These are phyloP conservation scores for Diplodia corticola DNA, from an alignment of 2,329 filamentous ascomycete genomes.

Conservation along the genomic window DNA sequence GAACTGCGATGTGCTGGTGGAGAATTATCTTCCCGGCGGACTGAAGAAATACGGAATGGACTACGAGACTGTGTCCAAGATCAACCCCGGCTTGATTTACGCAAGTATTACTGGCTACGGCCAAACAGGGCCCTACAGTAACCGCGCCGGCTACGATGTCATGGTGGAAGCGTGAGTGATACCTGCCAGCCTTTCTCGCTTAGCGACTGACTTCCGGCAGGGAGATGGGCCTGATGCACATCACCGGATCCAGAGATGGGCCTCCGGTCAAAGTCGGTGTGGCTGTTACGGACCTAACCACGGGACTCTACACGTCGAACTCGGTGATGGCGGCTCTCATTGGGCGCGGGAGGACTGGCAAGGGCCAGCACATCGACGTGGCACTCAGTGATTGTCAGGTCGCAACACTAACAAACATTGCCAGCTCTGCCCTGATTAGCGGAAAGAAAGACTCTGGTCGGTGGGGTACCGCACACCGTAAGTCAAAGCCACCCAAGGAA, in stretches of 20 bases:
- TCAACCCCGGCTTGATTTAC: slow-evolving; percentile 88
- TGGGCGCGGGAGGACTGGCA: slow-evolving; percentile 69
- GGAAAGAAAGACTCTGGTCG: slow-evolving; percentile 83
- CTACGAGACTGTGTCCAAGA: slow-evolving; percentile 73
- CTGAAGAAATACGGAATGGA: slow-evolving; percentile 91
- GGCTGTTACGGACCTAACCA: slow-evolving; percentile 93
- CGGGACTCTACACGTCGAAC: slow-evolving; percentile 91
- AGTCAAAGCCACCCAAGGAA: slow-evolving; percentile 36
- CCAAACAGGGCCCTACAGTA: slow-evolving; percentile 86
- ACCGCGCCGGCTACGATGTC: slow-evolving; percentile 92
- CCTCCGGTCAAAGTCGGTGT: slow-evolving; percentile 97
- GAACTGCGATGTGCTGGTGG: slow-evolving; percentile 88
- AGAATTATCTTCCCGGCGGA: slow-evolving; percentile 91
- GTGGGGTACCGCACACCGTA: slow-evolving; percentile 96
- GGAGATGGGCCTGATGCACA: slow-evolving; percentile 98
- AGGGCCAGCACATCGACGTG: slow-evolving; percentile 90
- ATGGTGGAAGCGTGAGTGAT: slow-evolving; percentile 81
- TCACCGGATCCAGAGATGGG: slow-evolving; percentile 84
- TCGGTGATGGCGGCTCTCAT: slow-evolving; percentile 91
- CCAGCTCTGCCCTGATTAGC: slow-evolving; percentile 85
- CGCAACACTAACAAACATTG: slow-evolving; percentile 91
- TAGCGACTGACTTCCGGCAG: slow-evolving; percentile 33
- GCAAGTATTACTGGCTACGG: slow-evolving; percentile 97
- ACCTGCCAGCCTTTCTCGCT: not conserved
- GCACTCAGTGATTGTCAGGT: slow-evolving; percentile 92